These are phyloP conservation scores for Aspergillus novoparasiticus DNA, from an alignment of 2,329 filamentous ascomycete species.

Conservation along the genomic window DNA sequence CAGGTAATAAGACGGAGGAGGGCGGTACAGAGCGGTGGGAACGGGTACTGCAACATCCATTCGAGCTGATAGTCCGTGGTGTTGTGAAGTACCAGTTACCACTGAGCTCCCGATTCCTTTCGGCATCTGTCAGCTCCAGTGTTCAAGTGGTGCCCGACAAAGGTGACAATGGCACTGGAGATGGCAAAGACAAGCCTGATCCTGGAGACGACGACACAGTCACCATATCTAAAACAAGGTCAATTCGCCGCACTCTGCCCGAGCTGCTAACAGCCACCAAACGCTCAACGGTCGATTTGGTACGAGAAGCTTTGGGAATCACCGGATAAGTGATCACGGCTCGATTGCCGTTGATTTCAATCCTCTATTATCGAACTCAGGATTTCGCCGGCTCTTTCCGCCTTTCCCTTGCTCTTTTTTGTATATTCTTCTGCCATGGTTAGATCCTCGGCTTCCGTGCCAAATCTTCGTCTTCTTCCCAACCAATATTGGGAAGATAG, in stretches of 20 bases:
- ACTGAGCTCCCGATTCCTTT: conserved; percentile 57
- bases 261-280: conserved; percentile 10
- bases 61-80: conserved; percentile 89
- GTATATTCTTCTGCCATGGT: conserved; percentile 17
- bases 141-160: conserved; percentile 43
- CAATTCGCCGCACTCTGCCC: conserved; percentile 7
- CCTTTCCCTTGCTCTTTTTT: conserved; percentile 17
- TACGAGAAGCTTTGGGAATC: conserved; percentile 13
- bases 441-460: not conserved
- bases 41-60: conserved; percentile 84
- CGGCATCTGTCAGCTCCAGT: conserved; percentile 50
- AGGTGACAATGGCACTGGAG: conserved; percentile 27
- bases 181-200: conserved; percentile 17
- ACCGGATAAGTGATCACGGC: conserved; percentile 33
- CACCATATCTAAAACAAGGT: conserved; percentile 20
- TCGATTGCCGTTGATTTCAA: conserved; percentile 20
- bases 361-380: not conserved
- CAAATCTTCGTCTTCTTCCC: not conserved
- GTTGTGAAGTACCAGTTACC: conserved; percentile 80
- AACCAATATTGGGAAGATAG: not conserved
- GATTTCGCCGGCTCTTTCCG: conserved; percentile 1
- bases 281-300: conserved; percentile 12
- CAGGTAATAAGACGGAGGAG: conserved; percentile 83
- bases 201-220: conserved; percentile 34
- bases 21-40: conserved; percentile 88